Conservation (phyloP, 2,329 filamentous ascomycete species). For the Xylariomycetidae sp. region DNA sequence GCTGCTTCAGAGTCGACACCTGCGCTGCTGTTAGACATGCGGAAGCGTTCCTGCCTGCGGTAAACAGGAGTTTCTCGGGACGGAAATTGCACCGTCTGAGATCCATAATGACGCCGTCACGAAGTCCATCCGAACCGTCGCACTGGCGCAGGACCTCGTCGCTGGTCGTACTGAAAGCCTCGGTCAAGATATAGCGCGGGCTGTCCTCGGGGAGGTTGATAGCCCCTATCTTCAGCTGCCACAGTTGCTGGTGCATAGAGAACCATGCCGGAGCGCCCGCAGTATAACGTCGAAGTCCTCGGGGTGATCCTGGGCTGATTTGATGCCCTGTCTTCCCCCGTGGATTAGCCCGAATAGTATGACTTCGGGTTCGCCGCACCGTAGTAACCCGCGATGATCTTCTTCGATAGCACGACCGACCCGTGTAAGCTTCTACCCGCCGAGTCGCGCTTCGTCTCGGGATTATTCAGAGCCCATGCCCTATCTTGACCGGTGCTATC, state of each 20-base stretch:
- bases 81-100: slow-evolving; percentile 32
- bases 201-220: slow-evolving; percentile 21
- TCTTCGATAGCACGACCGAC: slow-evolving; percentile 37
- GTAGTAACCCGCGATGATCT: slow-evolving; percentile 40
- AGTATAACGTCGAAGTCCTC: slow-evolving; percentile 47
- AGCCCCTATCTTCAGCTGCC: slow-evolving; percentile 22
- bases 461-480: slow-evolving; percentile 23
- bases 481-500: slow-evolving; percentile 16
- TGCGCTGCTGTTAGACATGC: slow-evolving; percentile 40
- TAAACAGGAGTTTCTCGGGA: slow-evolving; percentile 30
- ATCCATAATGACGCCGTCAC: slow-evolving; percentile 35
- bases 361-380: slow-evolving; percentile 30
- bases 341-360: slow-evolving; percentile 50
- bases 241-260: slow-evolving; percentile 10
- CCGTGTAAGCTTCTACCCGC: slow-evolving; percentile 15
- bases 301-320: slow-evolving; percentile 35
- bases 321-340: slow-evolving; percentile 49
- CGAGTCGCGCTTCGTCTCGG: slow-evolving; percentile 19
- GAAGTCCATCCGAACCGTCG: slow-evolving; percentile 35
- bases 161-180: slow-evolving; percentile 26
- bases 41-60: slow-evolving; percentile 20
- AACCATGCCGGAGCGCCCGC: slow-evolving; percentile 33
- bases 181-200: slow-evolving; percentile 20
- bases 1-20: slow-evolving; percentile 35
- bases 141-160: slow-evolving; percentile 35